phyloP scores from a whole-genome alignment of 371 early-diverging fungal genomes.

The Mucor irregularis region DNA sequence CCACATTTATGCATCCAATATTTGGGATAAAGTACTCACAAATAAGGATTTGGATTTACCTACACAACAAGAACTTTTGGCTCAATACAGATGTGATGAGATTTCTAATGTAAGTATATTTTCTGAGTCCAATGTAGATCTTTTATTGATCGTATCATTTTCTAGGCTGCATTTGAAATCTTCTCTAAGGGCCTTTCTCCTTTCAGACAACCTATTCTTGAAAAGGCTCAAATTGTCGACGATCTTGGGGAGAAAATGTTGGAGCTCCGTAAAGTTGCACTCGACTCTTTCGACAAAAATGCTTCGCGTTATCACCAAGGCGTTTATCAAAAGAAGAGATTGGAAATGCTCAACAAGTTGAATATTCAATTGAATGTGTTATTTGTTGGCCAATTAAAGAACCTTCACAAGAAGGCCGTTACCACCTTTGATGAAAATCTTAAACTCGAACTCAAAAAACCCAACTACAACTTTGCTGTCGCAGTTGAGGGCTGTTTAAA shows the following conservation, averaged over 20 bases:
- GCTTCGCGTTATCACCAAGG: slow-evolving; percentile 90
- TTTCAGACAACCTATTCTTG: slow-evolving; percentile 66
- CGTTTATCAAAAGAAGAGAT: slow-evolving; percentile 87
- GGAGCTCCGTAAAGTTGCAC: slow-evolving; percentile 56
- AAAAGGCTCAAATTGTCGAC: slow-evolving; percentile 76
- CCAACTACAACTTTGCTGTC: slow-evolving; percentile 56
- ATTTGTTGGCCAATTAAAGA: slow-evolving; percentile 86
- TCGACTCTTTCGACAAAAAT: slow-evolving; percentile 82
- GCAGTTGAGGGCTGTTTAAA: slow-evolving; percentile 44
- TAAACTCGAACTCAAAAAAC: slow-evolving; percentile 43
- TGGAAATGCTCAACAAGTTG: slow-evolving; percentile 76
- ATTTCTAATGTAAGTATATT: slow-evolving; percentile 68
- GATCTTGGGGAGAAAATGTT: slow-evolving; percentile 74
- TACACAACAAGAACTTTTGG: slow-evolving; percentile 95
- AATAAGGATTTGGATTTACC: slow-evolving; percentile 97
- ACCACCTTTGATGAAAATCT: slow-evolving; percentile 57
- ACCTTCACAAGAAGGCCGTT: slow-evolving; percentile 74
- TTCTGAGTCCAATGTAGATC: neutral
- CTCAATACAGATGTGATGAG: slow-evolving; percentile 98
- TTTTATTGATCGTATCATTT: neutral
- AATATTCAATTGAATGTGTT: slow-evolving; percentile 75
- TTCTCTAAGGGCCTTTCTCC: slow-evolving; percentile 65
- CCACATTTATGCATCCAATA: slow-evolving; percentile 82
- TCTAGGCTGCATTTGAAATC: slow-evolving; percentile 63
- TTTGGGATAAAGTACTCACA: slow-evolving; percentile 93